These are phyloP conservation scores for Zizania latifolia DNA, from an alignment of 176 grass and related monocot genomes.

Conservation along the genomic window DNA sequence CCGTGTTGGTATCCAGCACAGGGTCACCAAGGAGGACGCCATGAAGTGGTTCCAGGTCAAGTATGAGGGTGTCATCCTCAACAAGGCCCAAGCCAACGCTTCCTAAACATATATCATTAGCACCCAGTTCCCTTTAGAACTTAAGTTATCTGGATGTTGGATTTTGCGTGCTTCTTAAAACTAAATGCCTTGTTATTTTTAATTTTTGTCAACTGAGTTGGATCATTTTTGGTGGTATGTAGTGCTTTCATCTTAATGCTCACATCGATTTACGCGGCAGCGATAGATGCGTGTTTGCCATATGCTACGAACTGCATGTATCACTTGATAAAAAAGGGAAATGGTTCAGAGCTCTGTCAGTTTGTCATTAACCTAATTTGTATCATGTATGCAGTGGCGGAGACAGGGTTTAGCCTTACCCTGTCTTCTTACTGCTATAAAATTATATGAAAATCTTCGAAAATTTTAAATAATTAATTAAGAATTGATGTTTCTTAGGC, in stretches of 20 bases:
- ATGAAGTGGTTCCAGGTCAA: constrained; percentile 83
- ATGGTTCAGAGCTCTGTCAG: neutral
- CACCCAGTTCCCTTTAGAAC: neutral
- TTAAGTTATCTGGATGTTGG: constrained; percentile 12
- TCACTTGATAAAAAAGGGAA: neutral
- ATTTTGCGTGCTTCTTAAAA: constrained; percentile 28
- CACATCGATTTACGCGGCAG: neutral
- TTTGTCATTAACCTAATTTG: neutral
- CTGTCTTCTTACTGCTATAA: no score
- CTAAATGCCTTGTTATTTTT: constrained; percentile 28
- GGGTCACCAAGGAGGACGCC: constrained; percentile 61
- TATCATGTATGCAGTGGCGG: no score
- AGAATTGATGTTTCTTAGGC: no score
- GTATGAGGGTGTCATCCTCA: constrained; percentile 68
- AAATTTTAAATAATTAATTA: no score
- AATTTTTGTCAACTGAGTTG: constrained; percentile 38
- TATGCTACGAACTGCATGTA: neutral
- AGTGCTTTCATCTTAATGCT: neutral
- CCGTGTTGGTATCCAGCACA: constrained; percentile 52
- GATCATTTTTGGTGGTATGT: neutral
- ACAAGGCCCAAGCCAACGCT: constrained; percentile 46
- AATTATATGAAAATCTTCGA: no score
- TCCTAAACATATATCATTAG: constrained; percentile 11
- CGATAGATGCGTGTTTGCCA: neutral
- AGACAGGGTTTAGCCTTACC: no score